These are phyloP conservation scores for Mycosphaerelloides madeirae DNA, from an alignment of 2,329 filamentous ascomycete species.

Conservation along the genomic window DNA sequence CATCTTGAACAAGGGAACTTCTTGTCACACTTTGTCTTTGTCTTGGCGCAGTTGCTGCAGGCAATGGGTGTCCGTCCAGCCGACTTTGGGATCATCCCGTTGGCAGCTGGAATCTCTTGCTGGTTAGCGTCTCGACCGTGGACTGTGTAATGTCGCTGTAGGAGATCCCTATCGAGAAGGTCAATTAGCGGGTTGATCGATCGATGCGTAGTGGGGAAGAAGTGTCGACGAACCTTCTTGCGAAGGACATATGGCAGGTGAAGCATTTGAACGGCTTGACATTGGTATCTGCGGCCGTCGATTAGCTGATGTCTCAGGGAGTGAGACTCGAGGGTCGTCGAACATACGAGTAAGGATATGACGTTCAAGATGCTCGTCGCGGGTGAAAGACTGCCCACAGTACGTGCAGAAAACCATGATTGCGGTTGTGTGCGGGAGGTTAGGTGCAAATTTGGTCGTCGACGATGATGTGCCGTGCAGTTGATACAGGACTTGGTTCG, in stretches of 20 bases:
- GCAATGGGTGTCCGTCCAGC: constrained; percentile 50
- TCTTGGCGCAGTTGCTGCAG: constrained; percentile 51
- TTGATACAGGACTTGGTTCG: too few species aligned
- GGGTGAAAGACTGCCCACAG: constrained; percentile 50
- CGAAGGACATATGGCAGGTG: constrained; percentile 52
- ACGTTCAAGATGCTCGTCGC: constrained; percentile 50
- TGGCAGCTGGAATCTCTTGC: constrained; percentile 45
- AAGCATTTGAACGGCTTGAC: constrained; percentile 54
- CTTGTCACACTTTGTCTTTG: constrained; percentile 52
- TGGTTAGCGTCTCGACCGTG: constrained; percentile 49
- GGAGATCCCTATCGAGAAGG: constrained; percentile 39
- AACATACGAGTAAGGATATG: constrained; percentile 50
- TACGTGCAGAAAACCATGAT: constrained; percentile 52
- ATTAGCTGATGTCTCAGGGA: constrained; percentile 5
- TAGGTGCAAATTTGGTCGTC: constrained; percentile 9
- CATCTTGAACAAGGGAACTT: constrained; percentile 52
- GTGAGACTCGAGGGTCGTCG: not conserved
- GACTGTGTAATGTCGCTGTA: constrained; percentile 50
- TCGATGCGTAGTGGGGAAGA: constrained; percentile 2
- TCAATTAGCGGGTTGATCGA: constrained; percentile 9
- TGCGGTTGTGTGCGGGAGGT: constrained; percentile 5
- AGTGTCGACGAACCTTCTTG: constrained; percentile 41
- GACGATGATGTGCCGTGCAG: constrained; percentile 8
- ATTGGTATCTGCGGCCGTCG: constrained; percentile 42
- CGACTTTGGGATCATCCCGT: constrained; percentile 50